Evolutionary conservation across 2,329 filamentous ascomycete species (phyloP).

Genomic region (Zasmidium angulare): DNA sequence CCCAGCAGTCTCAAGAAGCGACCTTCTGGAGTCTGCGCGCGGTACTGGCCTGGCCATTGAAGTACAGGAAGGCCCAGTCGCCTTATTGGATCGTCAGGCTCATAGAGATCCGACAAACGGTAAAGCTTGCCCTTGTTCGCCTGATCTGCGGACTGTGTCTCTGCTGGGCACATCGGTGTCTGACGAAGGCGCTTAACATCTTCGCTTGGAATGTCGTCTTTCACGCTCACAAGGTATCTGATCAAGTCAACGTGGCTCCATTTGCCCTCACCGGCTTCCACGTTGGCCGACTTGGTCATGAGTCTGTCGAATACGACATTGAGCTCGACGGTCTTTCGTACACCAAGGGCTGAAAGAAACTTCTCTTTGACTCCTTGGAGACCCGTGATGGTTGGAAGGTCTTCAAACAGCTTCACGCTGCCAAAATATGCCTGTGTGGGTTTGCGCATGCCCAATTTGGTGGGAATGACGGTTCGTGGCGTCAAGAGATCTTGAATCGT

Average conservation of each 20-base stretch:
- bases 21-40: constrained; percentile 67
- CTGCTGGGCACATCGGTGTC: constrained; percentile 79
- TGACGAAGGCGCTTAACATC: constrained; percentile 77
- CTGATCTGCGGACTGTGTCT: constrained; percentile 50
- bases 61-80: constrained; percentile 71
- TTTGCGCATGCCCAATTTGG: constrained; percentile 83
- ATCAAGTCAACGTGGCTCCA: constrained; percentile 96
- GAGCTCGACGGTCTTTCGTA: constrained; percentile 92
- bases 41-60: constrained; percentile 77
- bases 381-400: constrained; percentile 77
- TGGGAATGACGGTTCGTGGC: constrained; percentile 76
- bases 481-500: constrained; percentile 65
- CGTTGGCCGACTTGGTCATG: constrained; percentile 59
- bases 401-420: constrained; percentile 91
- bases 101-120: constrained; percentile 75
- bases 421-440: constrained; percentile 88
- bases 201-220: constrained; percentile 77
- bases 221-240: constrained; percentile 88
- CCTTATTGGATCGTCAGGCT: constrained; percentile 70
- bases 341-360: constrained; percentile 77
- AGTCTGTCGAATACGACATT: constrained; percentile 90
- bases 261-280: constrained; percentile 53
- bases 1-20: constrained; percentile 73
- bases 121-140: constrained; percentile 50
- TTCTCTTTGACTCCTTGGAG: constrained; percentile 86